Evolutionary conservation across 768 basidiomycete species (phyloP).

Genomic region (Pleurotus cornucopiae): DNA sequence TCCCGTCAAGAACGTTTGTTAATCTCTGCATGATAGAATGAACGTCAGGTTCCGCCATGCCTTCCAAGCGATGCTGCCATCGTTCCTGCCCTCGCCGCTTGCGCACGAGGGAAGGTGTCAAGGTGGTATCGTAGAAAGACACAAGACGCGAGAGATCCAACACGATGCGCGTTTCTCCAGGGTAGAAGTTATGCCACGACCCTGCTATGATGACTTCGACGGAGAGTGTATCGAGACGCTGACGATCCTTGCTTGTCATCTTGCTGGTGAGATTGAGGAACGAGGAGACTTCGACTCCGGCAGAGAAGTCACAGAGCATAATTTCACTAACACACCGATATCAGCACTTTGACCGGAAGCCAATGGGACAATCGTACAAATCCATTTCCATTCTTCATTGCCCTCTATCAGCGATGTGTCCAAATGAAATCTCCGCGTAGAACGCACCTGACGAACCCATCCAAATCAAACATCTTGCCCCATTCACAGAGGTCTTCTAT

Average conservation of each 20-base stretch:
- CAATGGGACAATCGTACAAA: slow-evolving; percentile 29
- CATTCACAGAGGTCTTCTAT: slow-evolving; percentile 37
- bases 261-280: slow-evolving; percentile 26
- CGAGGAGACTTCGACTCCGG: slow-evolving; percentile 34
- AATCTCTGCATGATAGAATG: slow-evolving; percentile 20
- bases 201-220: slow-evolving; percentile 27
- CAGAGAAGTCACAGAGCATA: slow-evolving; percentile 43
- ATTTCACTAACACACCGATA: slow-evolving; percentile 31
- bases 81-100: slow-evolving; percentile 25
- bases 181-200: slow-evolving; percentile 35
- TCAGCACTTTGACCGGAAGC: not conserved
- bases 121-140: slow-evolving; percentile 37
- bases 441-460: slow-evolving; percentile 44
- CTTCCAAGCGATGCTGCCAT: slow-evolving; percentile 29
- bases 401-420: not conserved
- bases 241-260: slow-evolving; percentile 3
- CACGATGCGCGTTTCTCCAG: slow-evolving; percentile 39
- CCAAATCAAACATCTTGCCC: slow-evolving; percentile 34
- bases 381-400: slow-evolving; percentile 41
- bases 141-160: slow-evolving; percentile 36
- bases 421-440: slow-evolving; percentile 11
- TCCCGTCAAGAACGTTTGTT: slow-evolving; percentile 17
- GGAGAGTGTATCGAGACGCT: not conserved
- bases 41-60: slow-evolving; percentile 25
- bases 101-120: slow-evolving; percentile 31